phyloP scores from a whole-genome alignment of 1,284 basidiomycete species.

The Termitomyces sp. region DNA sequence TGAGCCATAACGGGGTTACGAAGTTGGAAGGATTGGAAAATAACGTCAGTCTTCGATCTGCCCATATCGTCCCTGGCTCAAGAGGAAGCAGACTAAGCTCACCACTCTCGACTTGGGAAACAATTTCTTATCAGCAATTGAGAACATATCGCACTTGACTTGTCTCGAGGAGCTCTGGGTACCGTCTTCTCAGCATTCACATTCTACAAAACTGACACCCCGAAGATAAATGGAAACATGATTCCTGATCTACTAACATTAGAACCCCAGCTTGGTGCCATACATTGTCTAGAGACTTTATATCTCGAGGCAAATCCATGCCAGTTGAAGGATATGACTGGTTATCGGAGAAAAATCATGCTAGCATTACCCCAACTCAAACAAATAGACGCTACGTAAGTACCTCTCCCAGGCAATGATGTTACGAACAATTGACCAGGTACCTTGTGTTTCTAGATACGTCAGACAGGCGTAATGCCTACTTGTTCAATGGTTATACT shows the following conservation, averaged over 20 bases:
- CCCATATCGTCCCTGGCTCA: constrained; percentile 1
- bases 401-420: neutral
- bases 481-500: neutral
- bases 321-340: constrained; percentile 71
- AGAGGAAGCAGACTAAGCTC: constrained; percentile 55
- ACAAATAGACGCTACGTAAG: constrained; percentile 95
- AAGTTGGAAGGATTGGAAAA: constrained; percentile 83
- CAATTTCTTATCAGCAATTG: constrained; percentile 78
- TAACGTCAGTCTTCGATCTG: constrained; percentile 50
- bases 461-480: constrained; percentile 1
- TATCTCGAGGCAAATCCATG: constrained; percentile 96
- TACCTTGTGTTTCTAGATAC: constrained; percentile 4
- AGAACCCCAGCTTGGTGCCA: constrained; percentile 68
- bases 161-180: constrained; percentile 94
- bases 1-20: constrained; percentile 90
- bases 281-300: constrained; percentile 75
- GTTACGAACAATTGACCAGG: neutral
- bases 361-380: constrained; percentile 83
- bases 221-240: constrained; percentile 84
- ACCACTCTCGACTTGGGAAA: constrained; percentile 85
- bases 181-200: constrained; percentile 20
- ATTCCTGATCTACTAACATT: constrained; percentile 68
- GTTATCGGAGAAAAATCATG: constrained; percentile 88
- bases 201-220: neutral
- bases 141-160: constrained; percentile 75